These are phyloP conservation scores for Vaccinium vitisidaea DNA, from an alignment of 148 eudicot genomes.

Conservation along the genomic window DNA sequence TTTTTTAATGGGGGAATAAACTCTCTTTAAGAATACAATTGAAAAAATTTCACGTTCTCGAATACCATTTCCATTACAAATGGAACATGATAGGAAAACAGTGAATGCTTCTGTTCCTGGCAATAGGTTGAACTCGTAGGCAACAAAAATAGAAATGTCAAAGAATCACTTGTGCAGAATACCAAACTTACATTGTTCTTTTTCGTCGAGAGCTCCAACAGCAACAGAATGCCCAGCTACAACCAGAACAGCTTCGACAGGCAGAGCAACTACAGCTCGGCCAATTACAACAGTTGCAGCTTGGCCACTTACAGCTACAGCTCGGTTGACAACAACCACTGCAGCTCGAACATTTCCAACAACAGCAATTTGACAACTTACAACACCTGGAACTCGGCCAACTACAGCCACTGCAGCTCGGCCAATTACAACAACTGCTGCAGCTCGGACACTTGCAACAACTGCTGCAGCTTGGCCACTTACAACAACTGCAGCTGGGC, in stretches of 20 bases:
- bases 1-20: neutral
- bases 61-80: neutral
- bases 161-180: neutral
- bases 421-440: constrained; percentile 3
- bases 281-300: constrained; percentile 8
- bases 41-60: neutral
- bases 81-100: neutral
- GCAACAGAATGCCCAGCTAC: neutral
- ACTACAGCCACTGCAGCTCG: neutral
- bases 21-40: neutral
- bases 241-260: neutral
- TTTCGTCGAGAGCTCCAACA: neutral
- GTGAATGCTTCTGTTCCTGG: neutral
- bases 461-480: constrained; percentile 2
- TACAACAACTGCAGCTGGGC: constrained; percentile 2
- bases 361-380: neutral
- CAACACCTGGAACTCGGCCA: neutral
- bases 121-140: neutral
- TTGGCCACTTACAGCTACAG: constrained; percentile 5
- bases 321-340: neutral
- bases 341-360: neutral
- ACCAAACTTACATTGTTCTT: neutral
- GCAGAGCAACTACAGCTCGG: constrained; percentile 5
- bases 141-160: neutral
- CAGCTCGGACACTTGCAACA: constrained; percentile 6